Evolutionary conservation across 1,284 basidiomycete species (phyloP), one percentile per base, ranked within the genome.

Genomic region (Ustilago lituana): DNA sequence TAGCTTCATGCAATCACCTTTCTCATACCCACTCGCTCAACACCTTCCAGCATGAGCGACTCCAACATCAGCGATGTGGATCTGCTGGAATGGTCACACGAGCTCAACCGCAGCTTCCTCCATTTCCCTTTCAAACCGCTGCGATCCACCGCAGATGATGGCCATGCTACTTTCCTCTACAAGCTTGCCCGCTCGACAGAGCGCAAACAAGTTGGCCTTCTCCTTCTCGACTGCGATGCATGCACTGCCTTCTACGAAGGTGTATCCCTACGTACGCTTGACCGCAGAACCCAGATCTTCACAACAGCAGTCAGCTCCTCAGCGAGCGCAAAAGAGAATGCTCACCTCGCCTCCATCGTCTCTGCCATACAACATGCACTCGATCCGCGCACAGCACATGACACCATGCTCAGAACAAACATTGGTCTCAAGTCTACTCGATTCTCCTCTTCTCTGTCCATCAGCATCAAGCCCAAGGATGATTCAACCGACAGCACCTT

Each of bases 71-170:
- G 40, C 26, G 20, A 57, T 15, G 32, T 60, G 12, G 36, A 45
- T 29, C 46, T 66, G 19, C 57, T 66, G 11, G 53, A 60, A 19
- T 66, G 63, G 63, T 66, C 63, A 4, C 57, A 52, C 15, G 43
- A 56, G 29, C 64, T 66, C 24, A 53, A 61, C 17, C 43, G 39
- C 7, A n/a, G 22, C n/a, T 41, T 61, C 5, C 53, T 66, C 4
- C 44, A 36, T 5, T 29, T 48, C 5, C 39, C 57, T 5, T 66
- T 66, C 26, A 48, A 49, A 5, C 43, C 48, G 4, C 23, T 66
- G 1, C 23, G 37, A n/a, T 26, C 37, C 3, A 49, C 52, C 5
- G 29, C 23, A 3, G 27, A 43, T 22, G 41, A 47, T n/a, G n/a
- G 22, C 11, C 17, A 26, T 8, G 33, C 51, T 1, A 14, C 17